phyloP scores from a whole-genome alignment of 352 stramenopile genomes.

The Phytophthora aleatoria region DNA sequence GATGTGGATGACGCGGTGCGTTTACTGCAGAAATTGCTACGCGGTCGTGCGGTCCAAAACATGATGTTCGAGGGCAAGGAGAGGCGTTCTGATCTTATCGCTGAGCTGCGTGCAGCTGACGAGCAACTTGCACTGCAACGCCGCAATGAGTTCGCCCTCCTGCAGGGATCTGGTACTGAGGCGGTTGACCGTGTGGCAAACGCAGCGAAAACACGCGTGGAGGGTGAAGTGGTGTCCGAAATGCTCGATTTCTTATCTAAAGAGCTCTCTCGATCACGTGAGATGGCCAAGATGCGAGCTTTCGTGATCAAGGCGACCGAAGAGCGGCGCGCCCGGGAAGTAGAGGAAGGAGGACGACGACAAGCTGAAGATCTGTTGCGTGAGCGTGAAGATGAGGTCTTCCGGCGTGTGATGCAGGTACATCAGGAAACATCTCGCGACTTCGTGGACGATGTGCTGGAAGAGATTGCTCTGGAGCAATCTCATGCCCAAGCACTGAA shows the following conservation, averaged over 20 bases:
- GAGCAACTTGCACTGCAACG: conserved; percentile 32
- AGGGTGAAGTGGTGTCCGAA: conserved; percentile 88
- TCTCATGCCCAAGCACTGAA: conserved; percentile 47
- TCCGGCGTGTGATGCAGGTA: conserved; percentile 70
- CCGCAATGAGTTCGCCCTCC: conserved; percentile 22
- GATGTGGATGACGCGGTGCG: conserved; percentile 65
- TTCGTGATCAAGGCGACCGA: conserved; percentile 77
- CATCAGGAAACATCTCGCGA: conserved; percentile 80
- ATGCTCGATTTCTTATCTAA: conserved; percentile 91
- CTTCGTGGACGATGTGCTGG: conserved; percentile 72
- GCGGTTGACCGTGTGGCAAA: conserved; percentile 49
- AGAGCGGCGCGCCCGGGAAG: conserved; percentile 74
- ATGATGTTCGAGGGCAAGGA: conserved; percentile 94
- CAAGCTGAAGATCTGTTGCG: conserved; percentile 88
- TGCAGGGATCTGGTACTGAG: conserved; percentile 31
- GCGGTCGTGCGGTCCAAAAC: conserved; percentile 92
- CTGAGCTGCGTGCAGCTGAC: conserved; percentile 85
- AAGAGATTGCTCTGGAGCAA: conserved; percentile 58
- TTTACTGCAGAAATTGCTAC: conserved; percentile 88
- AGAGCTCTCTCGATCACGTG: conserved; percentile 78
- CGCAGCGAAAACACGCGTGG: conserved; percentile 67
- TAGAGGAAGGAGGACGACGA: conserved; percentile 84
- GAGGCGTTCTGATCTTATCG: conserved; percentile 86
- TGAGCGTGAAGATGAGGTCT: conserved; percentile 87
- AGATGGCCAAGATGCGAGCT: conserved; percentile 76